These are phyloP conservation scores for Phytophthora foliorum DNA, from an alignment of 352 stramenopile species.

Conservation along the genomic window DNA sequence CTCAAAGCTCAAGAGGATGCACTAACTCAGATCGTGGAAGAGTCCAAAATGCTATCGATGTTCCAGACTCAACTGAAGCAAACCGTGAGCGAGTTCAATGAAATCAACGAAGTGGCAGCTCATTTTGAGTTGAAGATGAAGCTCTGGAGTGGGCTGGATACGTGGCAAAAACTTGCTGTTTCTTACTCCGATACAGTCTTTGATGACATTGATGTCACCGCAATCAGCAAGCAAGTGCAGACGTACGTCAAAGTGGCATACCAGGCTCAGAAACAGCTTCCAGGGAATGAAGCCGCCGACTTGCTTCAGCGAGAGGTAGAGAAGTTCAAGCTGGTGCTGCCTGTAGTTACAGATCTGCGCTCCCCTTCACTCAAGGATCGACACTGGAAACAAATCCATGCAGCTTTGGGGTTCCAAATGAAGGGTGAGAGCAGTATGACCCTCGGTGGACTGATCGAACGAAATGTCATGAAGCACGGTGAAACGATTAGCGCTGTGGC, in stretches of 20 bases:
- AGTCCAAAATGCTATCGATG: constrained; percentile 87
- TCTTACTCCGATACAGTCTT: constrained; percentile 87
- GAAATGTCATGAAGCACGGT: constrained; percentile 88
- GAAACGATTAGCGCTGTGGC: constrained; percentile 90
- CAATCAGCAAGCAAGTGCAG: constrained; percentile 92
- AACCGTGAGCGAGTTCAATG: constrained; percentile 89
- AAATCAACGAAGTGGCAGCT: constrained; percentile 87
- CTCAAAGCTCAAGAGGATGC: constrained; percentile 76
- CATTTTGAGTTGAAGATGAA: constrained; percentile 93
- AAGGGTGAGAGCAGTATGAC: constrained; percentile 84
- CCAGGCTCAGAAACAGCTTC: constrained; percentile 89
- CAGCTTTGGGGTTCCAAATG: constrained; percentile 91
- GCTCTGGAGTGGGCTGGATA: constrained; percentile 89
- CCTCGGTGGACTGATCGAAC: constrained; percentile 87
- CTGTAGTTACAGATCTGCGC: constrained; percentile 78
- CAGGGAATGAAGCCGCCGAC: constrained; percentile 86
- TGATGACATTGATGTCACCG: constrained; percentile 89
- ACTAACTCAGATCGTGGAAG: constrained; percentile 78
- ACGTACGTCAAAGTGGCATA: constrained; percentile 90
- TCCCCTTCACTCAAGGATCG: constrained; percentile 75
- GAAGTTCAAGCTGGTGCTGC: constrained; percentile 90
- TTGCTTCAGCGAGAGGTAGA: constrained; percentile 89
- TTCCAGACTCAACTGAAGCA: constrained; percentile 93
- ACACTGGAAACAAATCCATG: constrained; percentile 82
- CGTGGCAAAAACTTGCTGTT: constrained; percentile 86